Base-by-base conservation (phyloP, 1,139 yeast species). In the Nadsonia starkeyi-henricii region DNA sequence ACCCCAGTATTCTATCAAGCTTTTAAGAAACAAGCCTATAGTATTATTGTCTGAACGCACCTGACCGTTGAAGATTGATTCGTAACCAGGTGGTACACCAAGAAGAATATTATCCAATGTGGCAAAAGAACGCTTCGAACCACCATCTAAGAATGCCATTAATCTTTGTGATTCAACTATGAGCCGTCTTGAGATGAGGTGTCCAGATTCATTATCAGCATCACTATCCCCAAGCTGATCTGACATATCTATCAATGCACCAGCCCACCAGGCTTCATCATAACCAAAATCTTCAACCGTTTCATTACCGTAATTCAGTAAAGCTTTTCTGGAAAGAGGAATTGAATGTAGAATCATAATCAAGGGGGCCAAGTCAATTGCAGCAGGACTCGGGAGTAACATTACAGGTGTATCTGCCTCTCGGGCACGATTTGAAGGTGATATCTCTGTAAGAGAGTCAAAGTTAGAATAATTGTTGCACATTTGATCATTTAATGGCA, bases 191-290 rank as follows among this genome's bases (percentile, higher is more conserved):
- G 28, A 23, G 8, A 23, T 23, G 15, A 8, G 3, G 12, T 8
- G 5, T 8, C 12, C 17, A 8, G 15, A 33, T 33, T n/a, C 17
- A n/a, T 12, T 23, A 23, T 23, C 28, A 23, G 8, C 9, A 23
- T 9, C 28, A 1, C 50, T 42, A 0, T 51, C 37, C 5, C 53
- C 55, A 15, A 42, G 44, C 18, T 37, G 36, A 19, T 51, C 52
- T 0, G 58, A 55, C 9, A 63, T 21, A 2, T 48, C 50, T 2
- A 56, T 57, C 9, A 58, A 51, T 2, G 65, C 68, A 3, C 70
- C 69, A 45, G 59, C 66, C 70, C 73, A 74, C 78, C 78, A 74
- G 43, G 62, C 58, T 2, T 65, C 61, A 7, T 66, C 59, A 50
- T 59, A 71, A 0, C 73, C 74, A 48, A 72, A 66, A 15, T 65